Conservation (phyloP, 2,329 filamentous ascomycete genomes). For the Metarhizium rileyi region DNA sequence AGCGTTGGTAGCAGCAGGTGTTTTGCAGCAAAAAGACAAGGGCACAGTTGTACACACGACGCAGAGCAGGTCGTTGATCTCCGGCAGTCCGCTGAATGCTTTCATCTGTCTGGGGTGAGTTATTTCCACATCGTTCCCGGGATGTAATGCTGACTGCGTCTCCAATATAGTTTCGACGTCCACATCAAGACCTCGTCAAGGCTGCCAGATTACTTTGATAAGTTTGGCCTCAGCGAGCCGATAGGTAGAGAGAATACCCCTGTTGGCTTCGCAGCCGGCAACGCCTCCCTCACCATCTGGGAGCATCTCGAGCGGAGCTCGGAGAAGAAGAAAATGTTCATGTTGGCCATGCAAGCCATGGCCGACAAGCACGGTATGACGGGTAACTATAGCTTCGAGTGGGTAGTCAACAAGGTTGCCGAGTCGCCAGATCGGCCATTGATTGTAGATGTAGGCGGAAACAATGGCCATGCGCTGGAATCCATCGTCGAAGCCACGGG, state of each 20-base stretch:
- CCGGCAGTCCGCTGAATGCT: not conserved
- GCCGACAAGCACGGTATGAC: constrained; percentile 15
- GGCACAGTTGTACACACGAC: not conserved
- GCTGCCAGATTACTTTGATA: constrained; percentile 22
- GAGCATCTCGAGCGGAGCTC: constrained; percentile 18
- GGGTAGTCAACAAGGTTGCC: constrained; percentile 12
- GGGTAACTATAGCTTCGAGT: constrained; percentile 22
- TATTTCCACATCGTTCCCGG: not conserved
- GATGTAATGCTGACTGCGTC: not conserved
- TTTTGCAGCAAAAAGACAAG: not conserved
- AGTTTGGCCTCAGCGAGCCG: constrained; percentile 22
- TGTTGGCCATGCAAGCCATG: constrained; percentile 18
- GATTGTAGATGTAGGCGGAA: constrained; percentile 12
- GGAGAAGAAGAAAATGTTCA: constrained; percentile 16
- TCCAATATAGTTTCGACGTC: constrained; percentile 16
- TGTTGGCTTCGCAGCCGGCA: constrained; percentile 18
- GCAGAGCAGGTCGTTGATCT: not conserved
- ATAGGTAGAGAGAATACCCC: constrained; percentile 15
- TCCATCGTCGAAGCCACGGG: constrained; percentile 8
- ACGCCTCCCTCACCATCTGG: constrained; percentile 21
- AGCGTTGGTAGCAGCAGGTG: constrained; percentile 2
- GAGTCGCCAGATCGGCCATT: constrained; percentile 2
- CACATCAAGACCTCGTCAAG: constrained; percentile 12
- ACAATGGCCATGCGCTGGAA: constrained; percentile 12
- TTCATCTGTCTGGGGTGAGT: not conserved